Evolutionary conservation across 2,329 filamentous ascomycete genomes (phyloP).

Genomic region (Fonsecaea nubica): DNA sequence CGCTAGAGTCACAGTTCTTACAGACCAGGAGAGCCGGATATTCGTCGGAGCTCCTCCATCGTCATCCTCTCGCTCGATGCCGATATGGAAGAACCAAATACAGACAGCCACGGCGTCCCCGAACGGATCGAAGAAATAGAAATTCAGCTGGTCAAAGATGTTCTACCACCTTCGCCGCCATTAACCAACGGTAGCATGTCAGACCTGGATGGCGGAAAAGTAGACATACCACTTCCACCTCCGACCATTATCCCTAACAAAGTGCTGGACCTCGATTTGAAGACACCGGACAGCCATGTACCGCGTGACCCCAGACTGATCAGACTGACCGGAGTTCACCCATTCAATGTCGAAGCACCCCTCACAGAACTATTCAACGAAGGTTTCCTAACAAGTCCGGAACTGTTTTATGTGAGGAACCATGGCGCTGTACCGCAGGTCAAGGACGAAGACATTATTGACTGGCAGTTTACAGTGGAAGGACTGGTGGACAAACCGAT

Average conservation of each 20-base stretch:
- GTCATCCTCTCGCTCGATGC: not conserved
- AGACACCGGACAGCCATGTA: slow-evolving; percentile 84
- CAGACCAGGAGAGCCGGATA: not conserved
- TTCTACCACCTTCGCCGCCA: slow-evolving; percentile 38
- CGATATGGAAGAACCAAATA: slow-evolving; percentile 32
- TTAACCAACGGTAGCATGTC: slow-evolving; percentile 37
- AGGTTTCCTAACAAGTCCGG: slow-evolving; percentile 82
- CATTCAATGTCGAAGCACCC: slow-evolving; percentile 89
- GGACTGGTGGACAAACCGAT: slow-evolving; percentile 83
- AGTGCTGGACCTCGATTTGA: slow-evolving; percentile 76
- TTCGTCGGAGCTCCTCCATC: not conserved
- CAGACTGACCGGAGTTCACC: slow-evolving; percentile 83
- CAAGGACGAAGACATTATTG: slow-evolving; percentile 71
- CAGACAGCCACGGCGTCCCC: slow-evolving; percentile 25
- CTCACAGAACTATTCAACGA: slow-evolving; percentile 76
- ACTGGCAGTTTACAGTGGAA: slow-evolving; percentile 84
- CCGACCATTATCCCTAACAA: slow-evolving; percentile 62
- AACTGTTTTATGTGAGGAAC: slow-evolving; percentile 90
- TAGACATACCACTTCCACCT: slow-evolving; percentile 72
- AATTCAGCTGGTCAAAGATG: slow-evolving; percentile 22
- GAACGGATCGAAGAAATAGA: slow-evolving; percentile 25
- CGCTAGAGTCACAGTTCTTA: not conserved
- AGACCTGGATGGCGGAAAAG: slow-evolving; percentile 27
- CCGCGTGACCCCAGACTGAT: slow-evolving; percentile 81
- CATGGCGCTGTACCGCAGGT: slow-evolving; percentile 83